These are phyloP conservation scores for Imleria badia DNA, from an alignment of 768 basidiomycete species.

Conservation along the genomic window DNA sequence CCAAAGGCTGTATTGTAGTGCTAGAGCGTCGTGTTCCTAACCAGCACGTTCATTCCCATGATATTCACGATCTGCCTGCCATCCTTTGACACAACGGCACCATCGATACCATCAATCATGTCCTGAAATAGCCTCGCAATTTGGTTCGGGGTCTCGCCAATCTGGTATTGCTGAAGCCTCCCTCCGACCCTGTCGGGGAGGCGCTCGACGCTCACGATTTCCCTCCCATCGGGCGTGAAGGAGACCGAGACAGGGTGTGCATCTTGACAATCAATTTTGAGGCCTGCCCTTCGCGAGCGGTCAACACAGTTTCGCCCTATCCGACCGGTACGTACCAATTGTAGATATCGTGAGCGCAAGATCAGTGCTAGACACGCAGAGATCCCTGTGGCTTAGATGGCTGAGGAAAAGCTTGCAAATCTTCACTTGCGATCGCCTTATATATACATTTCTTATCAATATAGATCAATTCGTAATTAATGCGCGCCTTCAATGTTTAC, in stretches of 20 bases:
- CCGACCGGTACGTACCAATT: not conserved
- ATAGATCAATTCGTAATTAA: too few species aligned
- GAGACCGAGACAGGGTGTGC: constrained; percentile 3
- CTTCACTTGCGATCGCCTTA: not conserved
- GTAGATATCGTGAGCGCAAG: not conserved
- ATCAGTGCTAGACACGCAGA: not conserved
- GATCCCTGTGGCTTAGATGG: not conserved
- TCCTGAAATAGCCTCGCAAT: not conserved
- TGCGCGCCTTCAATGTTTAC: too few species aligned
- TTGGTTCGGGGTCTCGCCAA: not conserved
- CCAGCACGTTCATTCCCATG: not conserved
- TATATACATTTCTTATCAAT: too few species aligned
- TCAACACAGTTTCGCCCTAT: not conserved
- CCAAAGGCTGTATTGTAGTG: constrained; percentile 1
- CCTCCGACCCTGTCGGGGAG: not conserved
- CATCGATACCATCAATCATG: not conserved
- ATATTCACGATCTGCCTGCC: constrained; percentile 8
- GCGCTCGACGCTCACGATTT: constrained; percentile 5
- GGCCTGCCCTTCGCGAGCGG: not conserved
- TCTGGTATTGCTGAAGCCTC: not conserved
- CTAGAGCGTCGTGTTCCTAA: constrained; percentile 4
- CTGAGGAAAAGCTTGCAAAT: not conserved
- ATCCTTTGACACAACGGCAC: constrained; percentile 5
- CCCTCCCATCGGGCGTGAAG: constrained; percentile 2
- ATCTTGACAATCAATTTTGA: not conserved